Conservation (phyloP, 1,139 yeast species). For the Hemisphaericaspora xylanilytica region DNA sequence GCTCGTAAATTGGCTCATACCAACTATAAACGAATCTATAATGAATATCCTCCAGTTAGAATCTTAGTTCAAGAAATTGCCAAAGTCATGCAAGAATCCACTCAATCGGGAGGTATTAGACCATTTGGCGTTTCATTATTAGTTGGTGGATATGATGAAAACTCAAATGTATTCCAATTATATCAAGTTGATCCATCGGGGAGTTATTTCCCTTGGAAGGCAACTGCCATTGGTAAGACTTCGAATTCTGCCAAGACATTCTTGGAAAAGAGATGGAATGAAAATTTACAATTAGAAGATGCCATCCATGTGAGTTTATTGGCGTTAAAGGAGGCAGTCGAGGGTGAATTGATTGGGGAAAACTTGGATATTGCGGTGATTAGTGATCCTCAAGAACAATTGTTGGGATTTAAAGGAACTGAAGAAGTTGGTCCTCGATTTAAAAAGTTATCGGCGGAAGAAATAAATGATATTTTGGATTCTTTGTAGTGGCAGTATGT, state of each 20-base stretch:
- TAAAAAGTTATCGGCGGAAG: slow-evolving; percentile 80
- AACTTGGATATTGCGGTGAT: slow-evolving; percentile 91
- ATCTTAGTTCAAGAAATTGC: slow-evolving; percentile 94
- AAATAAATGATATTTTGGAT: slow-evolving; percentile 91
- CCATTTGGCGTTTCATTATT: slow-evolving; percentile 95
- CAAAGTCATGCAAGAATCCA: slow-evolving; percentile 95
- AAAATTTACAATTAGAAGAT: slow-evolving; percentile 93
- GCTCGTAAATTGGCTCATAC: slow-evolving; percentile 94
- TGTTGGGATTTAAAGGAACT: slow-evolving; percentile 87
- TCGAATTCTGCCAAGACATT: slow-evolving; percentile 94
- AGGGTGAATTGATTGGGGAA: slow-evolving; percentile 96
- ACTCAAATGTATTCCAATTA: slow-evolving; percentile 68
- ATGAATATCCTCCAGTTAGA: slow-evolving; percentile 96
- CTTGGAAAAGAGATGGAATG: slow-evolving; percentile 97
- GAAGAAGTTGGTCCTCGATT: slow-evolving; percentile 81
- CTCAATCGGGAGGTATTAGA: slow-evolving; percentile 97
- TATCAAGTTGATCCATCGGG: slow-evolving; percentile 99
- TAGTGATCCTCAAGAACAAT: slow-evolving; percentile 77
- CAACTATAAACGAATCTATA: slow-evolving; percentile 86
- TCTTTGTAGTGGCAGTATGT: slow-evolving; percentile 52
- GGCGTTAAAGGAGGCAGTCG: slow-evolving; percentile 94
- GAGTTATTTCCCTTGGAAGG: slow-evolving; percentile 99
- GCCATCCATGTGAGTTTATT: slow-evolving; percentile 95
- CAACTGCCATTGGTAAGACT: slow-evolving; percentile 97
- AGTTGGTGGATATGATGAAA: slow-evolving; percentile 92